A percentile compares a stretch with the other conserved stretches of the same genome.
These are phyloP conservation scores for Chlamydomonas eustigma DNA, from an alignment of 139 green algal species.

Conservation along the genomic window DNA sequence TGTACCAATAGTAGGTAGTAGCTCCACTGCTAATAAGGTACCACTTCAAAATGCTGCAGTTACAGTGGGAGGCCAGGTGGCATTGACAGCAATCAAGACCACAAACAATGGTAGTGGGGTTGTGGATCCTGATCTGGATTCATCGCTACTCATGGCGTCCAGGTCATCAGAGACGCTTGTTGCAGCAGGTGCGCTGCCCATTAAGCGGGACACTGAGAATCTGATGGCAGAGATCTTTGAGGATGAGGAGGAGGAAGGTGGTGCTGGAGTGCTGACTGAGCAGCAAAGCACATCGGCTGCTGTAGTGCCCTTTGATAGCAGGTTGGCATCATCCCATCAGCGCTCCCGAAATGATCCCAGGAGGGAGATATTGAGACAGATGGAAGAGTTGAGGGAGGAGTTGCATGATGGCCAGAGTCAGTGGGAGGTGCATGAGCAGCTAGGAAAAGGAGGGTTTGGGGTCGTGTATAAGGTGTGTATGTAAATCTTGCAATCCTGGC, in stretches of 20 bases:
- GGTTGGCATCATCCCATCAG: too few species aligned
- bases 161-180: too few species aligned
- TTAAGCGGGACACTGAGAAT: background rate
- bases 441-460: conserved; percentile 14
- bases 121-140: too few species aligned
- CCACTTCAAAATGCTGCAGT: too few species aligned
- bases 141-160: too few species aligned
- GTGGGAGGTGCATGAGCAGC: conserved; percentile 10
- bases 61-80: too few species aligned
- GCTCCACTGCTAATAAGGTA: too few species aligned
- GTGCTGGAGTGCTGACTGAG: too few species aligned
- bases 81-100: too few species aligned
- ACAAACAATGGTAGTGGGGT: too few species aligned
- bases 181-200: too few species aligned
- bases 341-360: background rate
- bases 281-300: background rate
- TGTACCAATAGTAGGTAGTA: too few species aligned
- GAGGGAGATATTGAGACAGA: background rate
- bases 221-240: background rate
- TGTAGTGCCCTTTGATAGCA: background rate
- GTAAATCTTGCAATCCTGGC: background rate
- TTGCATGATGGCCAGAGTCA: background rate
- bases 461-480: conserved; percentile 9
- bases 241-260: background rate
- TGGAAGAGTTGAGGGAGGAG: conserved; percentile 1